Percentiles rank a stretch among this genome's conserved stretches.
Conservation (phyloP, 2,329 filamentous ascomycete species). For the Aureobasidium sp. region DNA sequence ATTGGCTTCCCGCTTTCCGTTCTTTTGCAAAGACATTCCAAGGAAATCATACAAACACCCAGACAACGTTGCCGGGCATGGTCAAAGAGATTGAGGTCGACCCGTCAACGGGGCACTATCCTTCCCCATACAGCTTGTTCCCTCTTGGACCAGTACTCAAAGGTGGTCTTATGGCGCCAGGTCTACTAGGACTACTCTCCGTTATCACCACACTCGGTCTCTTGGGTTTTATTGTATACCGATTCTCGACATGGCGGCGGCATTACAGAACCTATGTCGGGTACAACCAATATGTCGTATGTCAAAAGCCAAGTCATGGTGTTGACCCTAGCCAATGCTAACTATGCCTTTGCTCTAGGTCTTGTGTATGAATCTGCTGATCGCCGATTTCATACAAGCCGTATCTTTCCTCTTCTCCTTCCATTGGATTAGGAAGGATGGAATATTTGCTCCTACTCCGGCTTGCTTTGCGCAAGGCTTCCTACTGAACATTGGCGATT, state of each 20-base stretch:
- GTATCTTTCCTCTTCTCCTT: conserved; percentile 56
- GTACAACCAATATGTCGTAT: conserved; percentile 56
- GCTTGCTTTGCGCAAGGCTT: conserved; percentile 58
- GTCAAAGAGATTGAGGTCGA: background rate
- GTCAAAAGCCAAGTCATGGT: background rate
- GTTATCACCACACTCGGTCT: conserved; percentile 21
- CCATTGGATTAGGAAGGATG: conserved; percentile 47
- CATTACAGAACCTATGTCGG: conserved; percentile 23
- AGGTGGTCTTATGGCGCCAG: conserved; percentile 22
- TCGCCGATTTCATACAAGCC: conserved; percentile 60
- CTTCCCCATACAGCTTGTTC: conserved; percentile 20
- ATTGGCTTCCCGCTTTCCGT: background rate
- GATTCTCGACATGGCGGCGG: conserved; percentile 22
- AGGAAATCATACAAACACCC: background rate
- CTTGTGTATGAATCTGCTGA: conserved; percentile 36
- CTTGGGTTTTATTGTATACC: conserved; percentile 22
- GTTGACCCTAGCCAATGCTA: background rate
- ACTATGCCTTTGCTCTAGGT: background rate
- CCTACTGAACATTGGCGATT: conserved; percentile 57
- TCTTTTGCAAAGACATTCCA: background rate
- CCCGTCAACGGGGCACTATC: conserved; percentile 15
- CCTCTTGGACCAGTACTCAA: conserved; percentile 16
- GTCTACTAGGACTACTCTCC: conserved; percentile 21
- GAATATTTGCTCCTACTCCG: conserved; percentile 44
- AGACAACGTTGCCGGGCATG: background rate